phyloP scores from a whole-genome alignment of 345 rosid species.

The Arabis hirsuta region DNA sequence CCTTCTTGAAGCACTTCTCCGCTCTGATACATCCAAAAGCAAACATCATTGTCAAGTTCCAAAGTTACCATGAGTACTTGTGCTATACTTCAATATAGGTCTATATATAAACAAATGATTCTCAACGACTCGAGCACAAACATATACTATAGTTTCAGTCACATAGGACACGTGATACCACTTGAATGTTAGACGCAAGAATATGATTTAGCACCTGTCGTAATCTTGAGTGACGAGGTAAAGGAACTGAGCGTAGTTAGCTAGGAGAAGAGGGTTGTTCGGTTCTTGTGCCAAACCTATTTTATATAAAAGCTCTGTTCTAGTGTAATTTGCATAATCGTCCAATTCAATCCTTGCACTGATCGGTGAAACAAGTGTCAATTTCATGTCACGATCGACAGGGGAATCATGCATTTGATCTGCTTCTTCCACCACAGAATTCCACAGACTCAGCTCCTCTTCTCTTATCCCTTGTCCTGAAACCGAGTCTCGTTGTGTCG shows the following conservation, averaged over 20 bases:
- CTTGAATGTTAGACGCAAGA: slow-evolving; percentile 6
- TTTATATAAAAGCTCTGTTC: slow-evolving; percentile 64
- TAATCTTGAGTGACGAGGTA: slow-evolving; percentile 56
- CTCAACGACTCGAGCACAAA: not conserved
- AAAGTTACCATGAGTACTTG: not conserved
- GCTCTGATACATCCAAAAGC: slow-evolving; percentile 56
- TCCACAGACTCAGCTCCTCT: slow-evolving; percentile 61
- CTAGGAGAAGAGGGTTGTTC: slow-evolving; percentile 55
- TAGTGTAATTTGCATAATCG: slow-evolving; percentile 49
- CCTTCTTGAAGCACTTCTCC: slow-evolving; percentile 73
- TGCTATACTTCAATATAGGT: not conserved
- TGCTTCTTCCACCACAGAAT: slow-evolving; percentile 56
- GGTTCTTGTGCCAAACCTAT: slow-evolving; percentile 67
- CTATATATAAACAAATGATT: not conserved
- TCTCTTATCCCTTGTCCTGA: slow-evolving; percentile 31
- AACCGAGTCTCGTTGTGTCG: not conserved
- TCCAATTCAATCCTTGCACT: slow-evolving; percentile 52
- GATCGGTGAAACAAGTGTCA: slow-evolving; percentile 49
- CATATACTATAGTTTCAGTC: not conserved
- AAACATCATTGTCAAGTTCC: slow-evolving; percentile 22
- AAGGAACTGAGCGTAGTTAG: slow-evolving; percentile 80
- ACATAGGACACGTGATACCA: not conserved
- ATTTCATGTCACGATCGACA: slow-evolving; percentile 48
- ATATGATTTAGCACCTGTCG: slow-evolving; percentile 55
- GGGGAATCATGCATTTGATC: slow-evolving; percentile 44